These are phyloP conservation scores for Fusarium chaquense DNA, from an alignment of 2,329 filamentous ascomycete species.

Conservation along the genomic window DNA sequence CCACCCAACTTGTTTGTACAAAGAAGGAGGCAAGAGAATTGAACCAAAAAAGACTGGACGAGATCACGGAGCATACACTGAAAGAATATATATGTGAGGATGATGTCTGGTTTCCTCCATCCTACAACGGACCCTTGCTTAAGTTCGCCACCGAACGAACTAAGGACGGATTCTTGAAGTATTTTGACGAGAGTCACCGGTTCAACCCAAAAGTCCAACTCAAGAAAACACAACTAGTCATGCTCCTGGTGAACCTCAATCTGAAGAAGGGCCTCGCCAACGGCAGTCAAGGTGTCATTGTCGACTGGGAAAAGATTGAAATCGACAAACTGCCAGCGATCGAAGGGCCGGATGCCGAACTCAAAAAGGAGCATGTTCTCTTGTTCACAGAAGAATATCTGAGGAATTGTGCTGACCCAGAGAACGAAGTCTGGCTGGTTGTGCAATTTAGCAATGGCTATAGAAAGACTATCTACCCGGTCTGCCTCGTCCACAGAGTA, in stretches of 20 bases:
- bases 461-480: constrained; percentile 61
- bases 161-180: background rate
- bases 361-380: background rate
- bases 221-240: constrained; percentile 35
- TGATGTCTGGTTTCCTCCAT: background rate
- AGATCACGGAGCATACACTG: background rate
- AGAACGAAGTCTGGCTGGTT: constrained; percentile 25
- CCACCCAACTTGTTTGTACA: constrained; percentile 29
- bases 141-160: too few relatives aligned
- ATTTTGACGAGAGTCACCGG: constrained; percentile 9
- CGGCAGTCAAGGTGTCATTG: constrained; percentile 46
- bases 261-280: constrained; percentile 31
- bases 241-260: constrained; percentile 45
- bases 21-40: constrained; percentile 3
- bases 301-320: constrained; percentile 33
- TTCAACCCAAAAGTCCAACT: constrained; percentile 29
- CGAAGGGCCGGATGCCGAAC: background rate
- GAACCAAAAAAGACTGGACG: background rate
- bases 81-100: background rate
- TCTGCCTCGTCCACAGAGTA: constrained; percentile 62
- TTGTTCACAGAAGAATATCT: background rate
- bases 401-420: fast-evolving
- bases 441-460: constrained; percentile 65
- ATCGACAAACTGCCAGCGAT: background rate
- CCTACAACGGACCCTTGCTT: background rate